Percentiles rank a stretch among this genome's conserved stretches.
Evolutionary conservation across 148 eudicot species (phyloP).

Genomic region (Tetragonia tetragonoides): DNA sequence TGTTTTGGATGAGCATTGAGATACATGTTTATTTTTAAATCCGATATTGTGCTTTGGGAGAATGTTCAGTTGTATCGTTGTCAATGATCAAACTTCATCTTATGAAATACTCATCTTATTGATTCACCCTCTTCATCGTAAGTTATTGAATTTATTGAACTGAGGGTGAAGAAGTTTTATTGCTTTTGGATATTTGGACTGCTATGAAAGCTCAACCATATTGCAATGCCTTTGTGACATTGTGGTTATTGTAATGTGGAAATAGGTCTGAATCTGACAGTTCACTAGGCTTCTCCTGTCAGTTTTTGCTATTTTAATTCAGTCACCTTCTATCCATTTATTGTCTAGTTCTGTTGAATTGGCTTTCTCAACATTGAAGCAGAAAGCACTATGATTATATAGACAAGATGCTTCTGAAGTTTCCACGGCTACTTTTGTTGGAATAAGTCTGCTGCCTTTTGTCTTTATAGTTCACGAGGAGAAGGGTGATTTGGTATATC

Average conservation of each 20-base stretch:
- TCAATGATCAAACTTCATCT: not conserved
- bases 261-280: not conserved
- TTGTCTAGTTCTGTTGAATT: not conserved
- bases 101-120: not conserved
- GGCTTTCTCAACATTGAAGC: not conserved
- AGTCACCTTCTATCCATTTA: not conserved
- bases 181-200: not conserved
- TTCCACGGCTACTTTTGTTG: not conserved
- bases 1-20: not conserved
- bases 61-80: not conserved
- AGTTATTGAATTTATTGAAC: not conserved
- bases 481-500: too few relatives aligned
- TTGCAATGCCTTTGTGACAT: not conserved
- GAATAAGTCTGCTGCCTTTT: not conserved
- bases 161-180: not conserved
- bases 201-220: not conserved
- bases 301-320: not conserved
- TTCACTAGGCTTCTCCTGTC: not conserved
- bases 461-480: not conserved
- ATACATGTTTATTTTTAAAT: not conserved
- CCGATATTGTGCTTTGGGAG: not conserved
- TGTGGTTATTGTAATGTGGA: not conserved
- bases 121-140: not conserved
- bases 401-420: not conserved
- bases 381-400: not conserved